Evolutionary conservation across 495 filamentous ascomycete genomes (phyloP), one percentile per base, ranked within the genome.

Genomic region (Talaromyces thailandensis): DNA sequence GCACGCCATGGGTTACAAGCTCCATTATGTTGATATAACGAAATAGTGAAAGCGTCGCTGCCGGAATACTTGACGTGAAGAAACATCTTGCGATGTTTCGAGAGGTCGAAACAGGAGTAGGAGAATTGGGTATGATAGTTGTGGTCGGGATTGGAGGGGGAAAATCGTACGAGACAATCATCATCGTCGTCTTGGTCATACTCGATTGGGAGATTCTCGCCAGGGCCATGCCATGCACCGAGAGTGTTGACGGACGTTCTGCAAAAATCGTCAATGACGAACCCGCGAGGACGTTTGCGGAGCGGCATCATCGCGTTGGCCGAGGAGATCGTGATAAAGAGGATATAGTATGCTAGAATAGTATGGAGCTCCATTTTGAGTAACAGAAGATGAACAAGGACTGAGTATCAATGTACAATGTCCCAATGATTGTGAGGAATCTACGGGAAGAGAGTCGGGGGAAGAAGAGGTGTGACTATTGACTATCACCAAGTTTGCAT

Each of bases 11-110:
- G 76, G 65, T 86, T 77, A 67, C 89, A 92, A 5, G 75, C 70
- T 11, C 74, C 67, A 66, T 92, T 92, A 71, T 91, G 83, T 69
- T 92, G 87, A 65, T 90, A 87, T 21, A 92, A 69, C 2, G 88
- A 82, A 48, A 92, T 76, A 7, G 81, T 86, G 70, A 91, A 92
- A 28, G 82, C 78, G 65, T 81, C 84, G 65, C 79, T 85, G 4
- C 89, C 89, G 8, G 77, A 79, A 71, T 88, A 91, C 14, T 81
- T 80, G 58, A 92, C 81, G 73, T 91, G 89, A n/a, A 92, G 75
- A 70, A 87, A 89, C 18, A 77, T 73, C 12, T 73, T 75, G 45
- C 82, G 75, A 70, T 85, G 88, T 3, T 77, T 62, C 9, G 74
- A 70, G 60, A 91, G 71, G 68, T 90, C 86, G 60, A 77, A 79